Conservation (phyloP, 2,329 filamentous ascomycete genomes). For the Penicillium sp. region DNA sequence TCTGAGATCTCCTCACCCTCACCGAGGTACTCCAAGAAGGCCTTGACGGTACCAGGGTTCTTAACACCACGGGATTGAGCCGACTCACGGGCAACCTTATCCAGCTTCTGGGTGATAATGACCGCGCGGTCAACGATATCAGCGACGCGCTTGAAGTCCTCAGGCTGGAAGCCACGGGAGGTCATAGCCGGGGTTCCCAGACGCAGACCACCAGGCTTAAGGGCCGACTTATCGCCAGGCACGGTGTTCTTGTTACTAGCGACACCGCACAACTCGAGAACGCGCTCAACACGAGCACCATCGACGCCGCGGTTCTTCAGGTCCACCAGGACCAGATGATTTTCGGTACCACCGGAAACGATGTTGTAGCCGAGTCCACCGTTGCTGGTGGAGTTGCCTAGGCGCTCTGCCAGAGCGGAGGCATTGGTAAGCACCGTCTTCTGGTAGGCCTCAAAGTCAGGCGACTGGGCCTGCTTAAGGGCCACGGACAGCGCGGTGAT, state of each 20-base stretch:
- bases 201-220: slow-evolving; percentile 88
- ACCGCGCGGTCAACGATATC: slow-evolving; percentile 84
- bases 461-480: slow-evolving; percentile 84
- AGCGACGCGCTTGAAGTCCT: slow-evolving; percentile 83
- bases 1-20: slow-evolving; percentile 75
- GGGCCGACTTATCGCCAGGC: slow-evolving; percentile 87
- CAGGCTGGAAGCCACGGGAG: slow-evolving; percentile 83
- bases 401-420: slow-evolving; percentile 75
- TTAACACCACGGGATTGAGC: slow-evolving; percentile 82
- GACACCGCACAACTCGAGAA: slow-evolving; percentile 88
- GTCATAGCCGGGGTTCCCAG: slow-evolving; percentile 98
- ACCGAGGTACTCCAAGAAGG: slow-evolving; percentile 89
- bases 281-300: slow-evolving; percentile 85
- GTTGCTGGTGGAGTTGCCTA: slow-evolving; percentile 68
- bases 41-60: slow-evolving; percentile 97
- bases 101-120: slow-evolving; percentile 71
- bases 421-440: slow-evolving; percentile 89
- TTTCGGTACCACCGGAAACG: slow-evolving; percentile 93
- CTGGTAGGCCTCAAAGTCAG: slow-evolving; percentile 94
- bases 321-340: slow-evolving; percentile 94
- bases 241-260: slow-evolving; percentile 99
- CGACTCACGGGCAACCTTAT: slow-evolving; percentile 67
- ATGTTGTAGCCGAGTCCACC: slow-evolving; percentile 84
- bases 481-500: slow-evolving; percentile 96
- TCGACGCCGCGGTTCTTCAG: slow-evolving; percentile 84